phyloP scores from a whole-genome alignment of 768 basidiomycete species.

The Termitomyces sp. region DNA sequence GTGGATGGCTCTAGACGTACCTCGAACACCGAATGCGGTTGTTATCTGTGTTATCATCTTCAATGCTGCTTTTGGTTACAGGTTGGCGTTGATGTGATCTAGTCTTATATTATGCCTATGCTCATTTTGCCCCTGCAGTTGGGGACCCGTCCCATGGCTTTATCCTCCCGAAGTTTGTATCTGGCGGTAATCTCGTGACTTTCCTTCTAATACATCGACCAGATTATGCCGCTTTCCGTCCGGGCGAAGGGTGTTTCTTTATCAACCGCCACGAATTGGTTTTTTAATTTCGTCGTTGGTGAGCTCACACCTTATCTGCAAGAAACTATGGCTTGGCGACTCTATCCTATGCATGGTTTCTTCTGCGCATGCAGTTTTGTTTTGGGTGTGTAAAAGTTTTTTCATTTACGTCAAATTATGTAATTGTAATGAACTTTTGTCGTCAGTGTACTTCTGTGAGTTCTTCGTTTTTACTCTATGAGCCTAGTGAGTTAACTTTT shows the following conservation, averaged over 20 bases:
- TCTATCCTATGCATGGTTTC: slow-evolving; percentile 96
- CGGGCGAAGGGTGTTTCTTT: slow-evolving; percentile 95
- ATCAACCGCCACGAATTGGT: slow-evolving; percentile 87
- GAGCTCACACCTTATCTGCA: slow-evolving; percentile 85
- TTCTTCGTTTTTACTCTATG: neutral
- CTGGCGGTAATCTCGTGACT: neutral
- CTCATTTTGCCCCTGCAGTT: slow-evolving; percentile 34
- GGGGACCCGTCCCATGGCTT: slow-evolving; percentile 88
- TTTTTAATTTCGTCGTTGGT: slow-evolving; percentile 90
- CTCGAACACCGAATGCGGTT: slow-evolving; percentile 82
- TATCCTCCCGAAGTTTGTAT: slow-evolving; percentile 76
- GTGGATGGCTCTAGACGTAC: slow-evolving; percentile 91
- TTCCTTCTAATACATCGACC: slow-evolving; percentile 4
- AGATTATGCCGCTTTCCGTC: slow-evolving; percentile 88
- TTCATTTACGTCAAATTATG: neutral
- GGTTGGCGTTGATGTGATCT: slow-evolving; percentile 30
- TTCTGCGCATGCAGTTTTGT: slow-evolving; percentile 87
- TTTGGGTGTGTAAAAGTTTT: slow-evolving; percentile 44
- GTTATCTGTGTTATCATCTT: slow-evolving; percentile 87
- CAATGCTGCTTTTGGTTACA: slow-evolving; percentile 93
- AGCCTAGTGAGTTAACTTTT: neutral
- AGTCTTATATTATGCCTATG: neutral
- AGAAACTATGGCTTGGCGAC: slow-evolving; percentile 82
- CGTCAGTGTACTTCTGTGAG: slow-evolving; percentile 39
- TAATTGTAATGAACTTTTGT: slow-evolving; percentile 68